Evolutionary conservation across 2,329 filamentous ascomycete species (phyloP).

Genomic region (Colletotrichum sidae): DNA sequence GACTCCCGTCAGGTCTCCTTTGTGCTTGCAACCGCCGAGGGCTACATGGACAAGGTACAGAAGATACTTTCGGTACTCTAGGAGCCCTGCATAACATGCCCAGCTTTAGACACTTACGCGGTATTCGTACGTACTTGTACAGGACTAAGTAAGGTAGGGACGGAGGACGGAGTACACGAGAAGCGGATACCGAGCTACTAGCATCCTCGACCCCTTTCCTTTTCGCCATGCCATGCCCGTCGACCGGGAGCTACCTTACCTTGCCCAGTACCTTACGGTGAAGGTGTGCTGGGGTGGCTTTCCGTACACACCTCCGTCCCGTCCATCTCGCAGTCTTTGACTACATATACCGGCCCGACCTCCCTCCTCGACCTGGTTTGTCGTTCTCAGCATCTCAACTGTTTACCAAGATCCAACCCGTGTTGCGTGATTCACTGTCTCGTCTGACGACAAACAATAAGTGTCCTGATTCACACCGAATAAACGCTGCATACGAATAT

Average conservation of each 20-base stretch:
- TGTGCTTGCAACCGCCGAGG: too few relatives aligned
- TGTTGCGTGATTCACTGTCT: conserved; percentile 20
- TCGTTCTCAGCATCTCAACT: background rate
- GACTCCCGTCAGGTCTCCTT: too few relatives aligned
- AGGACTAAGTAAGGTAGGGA: too few relatives aligned
- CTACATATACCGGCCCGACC: conserved; percentile 37
- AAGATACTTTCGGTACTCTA: too few relatives aligned
- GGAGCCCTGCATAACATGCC: conserved; percentile 14
- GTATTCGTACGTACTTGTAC: too few relatives aligned
- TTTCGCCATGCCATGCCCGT: background rate
- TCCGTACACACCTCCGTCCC: background rate
- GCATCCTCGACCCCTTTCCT: conserved; percentile 16
- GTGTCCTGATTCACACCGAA: conserved; percentile 12
- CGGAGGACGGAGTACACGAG: too few relatives aligned
- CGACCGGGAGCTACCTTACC: too few relatives aligned
- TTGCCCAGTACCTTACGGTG: too few relatives aligned
- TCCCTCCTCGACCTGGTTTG: conserved; percentile 8
- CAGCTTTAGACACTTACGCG: background rate
- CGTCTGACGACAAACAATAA: conserved; percentile 16
- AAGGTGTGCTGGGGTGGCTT: background rate
- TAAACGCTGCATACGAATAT: conserved; percentile 33
- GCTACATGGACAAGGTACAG: too few relatives aligned
- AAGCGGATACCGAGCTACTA: background rate
- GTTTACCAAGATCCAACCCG: conserved; percentile 12
- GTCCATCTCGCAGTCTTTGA: background rate